Evolutionary conservation across 768 basidiomycete species (phyloP).

Genomic region (Suillus subalutaceus): DNA sequence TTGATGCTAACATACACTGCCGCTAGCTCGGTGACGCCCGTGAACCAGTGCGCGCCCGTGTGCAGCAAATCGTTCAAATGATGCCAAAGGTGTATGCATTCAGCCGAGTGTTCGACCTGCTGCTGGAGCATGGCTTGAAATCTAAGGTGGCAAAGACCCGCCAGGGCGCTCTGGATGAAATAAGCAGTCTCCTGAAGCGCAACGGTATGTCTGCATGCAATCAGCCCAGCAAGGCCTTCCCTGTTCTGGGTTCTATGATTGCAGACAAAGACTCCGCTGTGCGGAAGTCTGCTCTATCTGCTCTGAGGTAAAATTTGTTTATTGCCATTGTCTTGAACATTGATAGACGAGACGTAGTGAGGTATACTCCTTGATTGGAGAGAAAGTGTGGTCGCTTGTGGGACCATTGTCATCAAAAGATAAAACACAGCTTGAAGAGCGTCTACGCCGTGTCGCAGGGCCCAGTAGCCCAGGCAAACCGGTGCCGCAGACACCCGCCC

Average conservation of each 20-base stretch:
- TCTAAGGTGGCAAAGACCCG: slow-evolving; percentile 92
- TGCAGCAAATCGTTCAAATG: slow-evolving; percentile 82
- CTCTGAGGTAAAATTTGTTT: slow-evolving; percentile 65
- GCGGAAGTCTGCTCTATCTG: slow-evolving; percentile 82
- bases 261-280: slow-evolving; percentile 89
- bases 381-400: slow-evolving; percentile 81
- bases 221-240: slow-evolving; percentile 80
- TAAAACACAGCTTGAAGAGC: slow-evolving; percentile 90
- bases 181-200: slow-evolving; percentile 74
- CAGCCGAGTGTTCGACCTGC: slow-evolving; percentile 85
- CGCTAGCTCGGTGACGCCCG: slow-evolving; percentile 88
- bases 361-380: slow-evolving; percentile 80
- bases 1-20: slow-evolving; percentile 11
- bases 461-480: slow-evolving; percentile 49
- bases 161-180: slow-evolving; percentile 83
- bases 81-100: slow-evolving; percentile 92
- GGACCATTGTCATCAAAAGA: slow-evolving; percentile 81
- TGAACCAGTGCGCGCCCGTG: slow-evolving; percentile 77
- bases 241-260: slow-evolving; percentile 75
- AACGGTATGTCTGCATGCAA: slow-evolving; percentile 79
- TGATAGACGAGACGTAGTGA: slow-evolving; percentile 52
- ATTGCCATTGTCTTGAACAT: slow-evolving; percentile 7
- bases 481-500: slow-evolving; percentile 44
- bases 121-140: slow-evolving; percentile 87
- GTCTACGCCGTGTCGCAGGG: slow-evolving; percentile 79